phyloP scores from a whole-genome alignment of 2,329 filamentous ascomycete species.

The Aspergillus hiratsukae region DNA sequence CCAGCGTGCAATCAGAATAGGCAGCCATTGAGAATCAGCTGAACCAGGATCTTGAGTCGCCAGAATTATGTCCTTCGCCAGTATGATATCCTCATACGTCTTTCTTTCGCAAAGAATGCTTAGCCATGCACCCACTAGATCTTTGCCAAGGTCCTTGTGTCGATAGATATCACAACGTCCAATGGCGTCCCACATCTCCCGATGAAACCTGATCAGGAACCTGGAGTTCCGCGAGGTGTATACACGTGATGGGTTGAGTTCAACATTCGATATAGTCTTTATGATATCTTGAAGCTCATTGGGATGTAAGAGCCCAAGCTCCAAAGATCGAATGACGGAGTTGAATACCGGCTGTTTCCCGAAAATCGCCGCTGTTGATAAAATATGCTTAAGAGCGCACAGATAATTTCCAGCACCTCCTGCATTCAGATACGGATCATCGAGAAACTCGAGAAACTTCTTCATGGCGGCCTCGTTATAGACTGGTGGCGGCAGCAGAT shows the following conservation, averaged over 20 bases:
- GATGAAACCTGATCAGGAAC: constrained; percentile 20
- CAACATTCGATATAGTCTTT: constrained; percentile 19
- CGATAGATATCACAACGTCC: constrained; percentile 31
- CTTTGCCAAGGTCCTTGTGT: constrained; percentile 28
- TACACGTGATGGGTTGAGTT: constrained; percentile 7
- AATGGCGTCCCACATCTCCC: constrained; percentile 36
- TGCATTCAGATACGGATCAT: constrained; percentile 34
- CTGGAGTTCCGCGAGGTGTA: constrained; percentile 12
- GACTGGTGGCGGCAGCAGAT: constrained; percentile 21
- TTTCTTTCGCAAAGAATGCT: constrained; percentile 19
- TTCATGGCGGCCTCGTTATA: constrained; percentile 8
- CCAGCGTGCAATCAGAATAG: constrained; percentile 25
- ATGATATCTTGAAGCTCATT: constrained; percentile 32
- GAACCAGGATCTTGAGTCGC: constrained; percentile 19
- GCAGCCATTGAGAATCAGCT: constrained; percentile 17
- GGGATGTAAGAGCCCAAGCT: constrained; percentile 31
- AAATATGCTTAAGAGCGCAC: constrained; percentile 23
- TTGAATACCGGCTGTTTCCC: constrained; percentile 20
- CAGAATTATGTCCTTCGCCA: constrained; percentile 29
- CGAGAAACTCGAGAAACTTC: constrained; percentile 30
- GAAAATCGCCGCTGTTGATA: constrained; percentile 13
- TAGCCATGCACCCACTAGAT: constrained; percentile 30
- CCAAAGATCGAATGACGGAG: constrained; percentile 26
- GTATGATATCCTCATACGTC: constrained; percentile 12
- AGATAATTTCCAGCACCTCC: constrained; percentile 33